phyloP scores from a whole-genome alignment of 306 rosid species.

The Malus asiatica region DNA sequence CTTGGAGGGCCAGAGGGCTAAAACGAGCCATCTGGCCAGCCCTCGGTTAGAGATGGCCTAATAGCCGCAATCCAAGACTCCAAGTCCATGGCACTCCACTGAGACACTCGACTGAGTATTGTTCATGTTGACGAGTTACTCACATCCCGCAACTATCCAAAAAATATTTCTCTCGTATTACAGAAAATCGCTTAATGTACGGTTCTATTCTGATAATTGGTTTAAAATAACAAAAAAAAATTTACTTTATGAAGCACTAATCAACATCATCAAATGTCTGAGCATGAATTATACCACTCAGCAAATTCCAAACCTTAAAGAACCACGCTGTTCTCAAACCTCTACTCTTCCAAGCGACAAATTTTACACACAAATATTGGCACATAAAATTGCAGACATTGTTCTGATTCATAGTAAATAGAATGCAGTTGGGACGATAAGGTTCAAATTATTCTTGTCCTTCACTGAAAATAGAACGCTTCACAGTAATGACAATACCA shows the following conservation, averaged over 20 bases:
- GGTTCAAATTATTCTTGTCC: background rate
- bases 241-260: too few species aligned
- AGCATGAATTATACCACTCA: background rate
- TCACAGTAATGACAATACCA: background rate
- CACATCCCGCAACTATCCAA: fast-evolving
- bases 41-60: too few species aligned
- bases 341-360: background rate
- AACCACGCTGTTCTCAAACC: background rate
- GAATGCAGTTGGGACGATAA: background rate
- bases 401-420: background rate
- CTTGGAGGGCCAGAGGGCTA: too few species aligned
- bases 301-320: background rate
- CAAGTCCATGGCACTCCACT: too few species aligned
- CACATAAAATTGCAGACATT: background rate
- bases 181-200: too few species aligned
- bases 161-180: too few species aligned
- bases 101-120: too few species aligned
- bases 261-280: background rate
- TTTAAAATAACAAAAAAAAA: too few species aligned
- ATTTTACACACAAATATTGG: background rate
- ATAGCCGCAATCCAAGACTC: too few species aligned
- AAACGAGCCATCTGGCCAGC: too few species aligned
- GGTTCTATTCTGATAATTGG: too few species aligned
- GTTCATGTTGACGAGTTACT: too few species aligned
- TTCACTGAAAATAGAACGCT: background rate